These are phyloP conservation scores for Pyracantha coccinea DNA, from an alignment of 331 rosid species.

Conservation along the genomic window DNA sequence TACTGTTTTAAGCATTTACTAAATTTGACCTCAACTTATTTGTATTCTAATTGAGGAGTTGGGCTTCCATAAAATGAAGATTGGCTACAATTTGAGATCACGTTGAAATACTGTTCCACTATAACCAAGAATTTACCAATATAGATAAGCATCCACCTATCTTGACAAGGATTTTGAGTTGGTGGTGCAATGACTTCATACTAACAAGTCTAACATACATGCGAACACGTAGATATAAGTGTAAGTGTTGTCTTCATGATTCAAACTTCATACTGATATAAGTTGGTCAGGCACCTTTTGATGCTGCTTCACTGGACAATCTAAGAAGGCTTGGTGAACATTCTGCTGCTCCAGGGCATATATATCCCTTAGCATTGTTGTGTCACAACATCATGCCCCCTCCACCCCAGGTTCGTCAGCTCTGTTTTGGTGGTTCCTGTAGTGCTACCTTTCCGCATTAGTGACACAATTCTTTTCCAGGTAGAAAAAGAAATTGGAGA, in stretches of 20 bases:
- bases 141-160: not conserved
- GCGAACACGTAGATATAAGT: not conserved
- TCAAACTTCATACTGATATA: conserved; percentile 26
- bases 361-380: conserved; percentile 78
- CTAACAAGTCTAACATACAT: not conserved
- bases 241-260: not conserved
- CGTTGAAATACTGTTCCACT: not conserved
- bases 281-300: conserved; percentile 84
- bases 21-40: not conserved
- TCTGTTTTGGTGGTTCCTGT: conserved; percentile 12
- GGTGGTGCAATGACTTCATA: not conserved
- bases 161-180: not conserved
- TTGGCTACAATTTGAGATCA: not conserved
- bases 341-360: conserved; percentile 81
- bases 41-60: not conserved
- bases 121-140: not conserved
- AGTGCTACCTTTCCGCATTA: conserved; percentile 5
- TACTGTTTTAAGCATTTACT: not conserved
- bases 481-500: conserved; percentile 91
- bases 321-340: conserved; percentile 89
- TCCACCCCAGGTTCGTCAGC: conserved; percentile 56
- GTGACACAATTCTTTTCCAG: conserved; percentile 35
- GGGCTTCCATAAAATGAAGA: not conserved
- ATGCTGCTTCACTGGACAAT: conserved; percentile 82
- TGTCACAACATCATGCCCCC: conserved; percentile 98